These are phyloP conservation scores for Starmerella cellae DNA, from an alignment of 805 yeast genomes.

Conservation along the genomic window DNA sequence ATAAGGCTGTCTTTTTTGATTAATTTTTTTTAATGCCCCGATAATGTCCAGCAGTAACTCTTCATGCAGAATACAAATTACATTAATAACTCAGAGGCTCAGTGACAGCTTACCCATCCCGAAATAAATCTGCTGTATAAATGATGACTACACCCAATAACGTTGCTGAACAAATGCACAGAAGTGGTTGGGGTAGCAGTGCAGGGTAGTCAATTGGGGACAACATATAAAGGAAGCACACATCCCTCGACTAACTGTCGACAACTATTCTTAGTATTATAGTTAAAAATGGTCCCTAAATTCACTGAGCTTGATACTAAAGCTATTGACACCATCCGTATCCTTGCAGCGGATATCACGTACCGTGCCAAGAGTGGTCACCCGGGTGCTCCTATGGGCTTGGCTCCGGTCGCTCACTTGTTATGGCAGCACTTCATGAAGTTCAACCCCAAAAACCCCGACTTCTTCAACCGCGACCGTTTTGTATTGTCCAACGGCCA, in stretches of 20 bases:
- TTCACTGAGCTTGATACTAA: conserved; percentile 50
- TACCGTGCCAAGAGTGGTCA: conserved; percentile 89
- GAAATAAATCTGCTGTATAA: background rate
- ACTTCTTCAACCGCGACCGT: conserved; percentile 91
- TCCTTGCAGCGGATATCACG: conserved; percentile 76
- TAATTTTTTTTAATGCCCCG: too few relatives aligned
- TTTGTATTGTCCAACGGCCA: conserved; percentile 94
- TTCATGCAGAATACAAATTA: too few relatives aligned
- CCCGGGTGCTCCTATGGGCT: conserved; percentile 98
- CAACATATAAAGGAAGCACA: conserved; percentile 1
- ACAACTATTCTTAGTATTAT: background rate
- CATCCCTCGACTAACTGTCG: background rate
- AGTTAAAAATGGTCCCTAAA: conserved; percentile 20
- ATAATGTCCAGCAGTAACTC: too few relatives aligned
- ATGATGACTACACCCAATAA: background rate
- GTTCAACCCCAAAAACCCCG: conserved; percentile 81
- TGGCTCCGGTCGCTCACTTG: conserved; percentile 91
- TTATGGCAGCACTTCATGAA: conserved; percentile 62
- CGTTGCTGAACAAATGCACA: background rate
- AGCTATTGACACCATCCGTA: conserved; percentile 79
- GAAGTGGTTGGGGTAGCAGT: background rate
- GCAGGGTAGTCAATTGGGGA: background rate
- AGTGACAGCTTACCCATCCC: background rate
- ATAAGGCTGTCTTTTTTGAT: too few relatives aligned
- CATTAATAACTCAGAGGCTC: too few relatives aligned